Base-by-base conservation (phyloP, 2,329 filamentous ascomycete species). In the Didymella pomorum region DNA sequence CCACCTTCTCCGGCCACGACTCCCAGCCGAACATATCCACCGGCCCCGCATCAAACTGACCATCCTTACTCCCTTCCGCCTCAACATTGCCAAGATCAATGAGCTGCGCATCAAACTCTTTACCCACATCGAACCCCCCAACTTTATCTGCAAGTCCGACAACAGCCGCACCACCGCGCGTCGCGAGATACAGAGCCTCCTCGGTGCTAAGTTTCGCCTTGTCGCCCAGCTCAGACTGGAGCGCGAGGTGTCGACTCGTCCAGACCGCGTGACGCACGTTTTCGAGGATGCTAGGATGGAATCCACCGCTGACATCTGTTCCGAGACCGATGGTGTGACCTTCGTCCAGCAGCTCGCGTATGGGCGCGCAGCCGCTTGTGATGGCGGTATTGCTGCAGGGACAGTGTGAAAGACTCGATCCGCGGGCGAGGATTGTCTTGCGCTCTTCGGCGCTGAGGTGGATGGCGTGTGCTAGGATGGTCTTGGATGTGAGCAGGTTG, bases 21-120 rank as follows among this genome's bases (percentile, higher is more conserved):
- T 98, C 94, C 86, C 89, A 92, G 1, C 93, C 93, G 80, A 97
- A 99, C 0, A 97, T 76, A 76, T 97, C 93, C 0, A 97, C 92
- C 45, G 88, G 87, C 0, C 89, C 88, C 3, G 83, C 80, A 1
- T 81, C 81, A 3, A 80, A 76, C 5, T 78, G 78, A 1, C 79
- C 78, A 1, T 72, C 75, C 1, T 50, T 58, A 14, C 65, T 66
- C 3, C 59, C 72, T 0, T 68, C 73, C 3, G 71, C 73, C 2
- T 47, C 55, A 5, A 80, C 80, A 5, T 48, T 60, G 1, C 83
- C 84, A 23, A 97, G 76, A 10, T 83, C 81, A 53, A 99, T 83
- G 67, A 97, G 82, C 81, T 97, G 92, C 58, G 91, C 93, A 82
- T 99, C 95, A 86, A 89, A 98, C 64, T 92, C 86, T 88, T 89